A percentile compares a stretch with the other conserved stretches of the same genome.
phyloP scores from a whole-genome alignment of 345 rosid genomes.

The Brassica napus region DNA sequence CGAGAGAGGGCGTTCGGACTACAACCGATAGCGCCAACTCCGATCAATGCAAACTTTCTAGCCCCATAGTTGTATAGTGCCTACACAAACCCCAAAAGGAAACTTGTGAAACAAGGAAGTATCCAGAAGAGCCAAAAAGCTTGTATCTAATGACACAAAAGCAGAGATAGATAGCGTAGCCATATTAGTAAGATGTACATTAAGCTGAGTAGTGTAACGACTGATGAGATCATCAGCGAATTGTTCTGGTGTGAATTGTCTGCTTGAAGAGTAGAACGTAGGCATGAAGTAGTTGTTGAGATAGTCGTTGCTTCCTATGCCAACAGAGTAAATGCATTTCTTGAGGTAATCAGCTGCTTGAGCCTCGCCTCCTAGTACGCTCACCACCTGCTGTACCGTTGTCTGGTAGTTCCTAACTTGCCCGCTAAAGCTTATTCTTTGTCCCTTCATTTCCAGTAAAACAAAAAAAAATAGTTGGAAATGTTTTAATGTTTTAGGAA shows the following conservation, averaged over 20 bases:
- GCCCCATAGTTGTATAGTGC: constrained; percentile 59
- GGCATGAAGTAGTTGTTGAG: constrained; percentile 98
- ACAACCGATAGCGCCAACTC: constrained; percentile 78
- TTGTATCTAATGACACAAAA: constrained; percentile 5
- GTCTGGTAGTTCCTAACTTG: constrained; percentile 69
- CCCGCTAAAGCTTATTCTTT: constrained; percentile 42
- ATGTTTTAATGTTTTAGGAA: not conserved
- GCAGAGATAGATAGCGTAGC: not conserved
- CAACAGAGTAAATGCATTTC: constrained; percentile 72
- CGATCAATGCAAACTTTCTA: constrained; percentile 54
- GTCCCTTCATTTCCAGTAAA: constrained; percentile 45
- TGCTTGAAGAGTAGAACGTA: constrained; percentile 50
- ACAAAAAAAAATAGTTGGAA: not conserved
- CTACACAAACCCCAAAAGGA: constrained; percentile 36
- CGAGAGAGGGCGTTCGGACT: constrained; percentile 53
- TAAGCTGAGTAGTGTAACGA: constrained; percentile 61
- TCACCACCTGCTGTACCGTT: constrained; percentile 63
- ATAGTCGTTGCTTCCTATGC: constrained; percentile 92
- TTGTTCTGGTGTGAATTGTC: constrained; percentile 64
- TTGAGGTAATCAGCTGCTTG: constrained; percentile 63
- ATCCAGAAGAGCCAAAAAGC: not conserved
- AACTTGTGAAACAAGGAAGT: not conserved
- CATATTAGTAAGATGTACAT: constrained; percentile 40
- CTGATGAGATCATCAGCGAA: constrained; percentile 63
- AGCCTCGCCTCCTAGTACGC: constrained; percentile 59